Base-by-base conservation (phyloP, 129 eudicot genomes). In the Solidago caesia region DNA sequence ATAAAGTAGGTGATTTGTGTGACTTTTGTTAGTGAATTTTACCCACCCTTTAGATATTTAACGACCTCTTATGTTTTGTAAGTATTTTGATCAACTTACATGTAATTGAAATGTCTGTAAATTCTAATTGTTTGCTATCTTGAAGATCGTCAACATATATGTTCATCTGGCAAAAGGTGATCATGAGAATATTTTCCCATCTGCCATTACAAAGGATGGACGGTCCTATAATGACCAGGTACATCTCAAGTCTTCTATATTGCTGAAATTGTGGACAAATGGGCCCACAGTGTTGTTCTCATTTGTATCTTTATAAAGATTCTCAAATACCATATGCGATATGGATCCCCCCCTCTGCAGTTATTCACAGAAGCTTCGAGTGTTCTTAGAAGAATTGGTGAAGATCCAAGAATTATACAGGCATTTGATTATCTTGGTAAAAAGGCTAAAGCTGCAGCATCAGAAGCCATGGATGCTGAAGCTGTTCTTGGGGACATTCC, bases 191-290 rank as follows among this genome's bases (percentile, higher is more conserved):
- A 84, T 90, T 66, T 94, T 94, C 57, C 93, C 98, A 43, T 81
- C 89, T 73, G 96, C 98, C 67, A 90, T 94, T 75, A 88, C 87
- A 62, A 94, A 74, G 83, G 98, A 94, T 82, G 98, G 98, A 43
- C 91, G 98, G 70, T 94, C 98, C 55, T 94, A 90, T 74, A 94
- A 88, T 44, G 98, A 94, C 60, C 96, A 90, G 97, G 98, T 94
- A 76, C 79, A 87, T 80, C 76, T 8, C 49, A 13, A 58, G 12
- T 5, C 44, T 8, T 71, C 14, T 9, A 15, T 13, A 13, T 66
- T 9, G 4, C 41, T 15, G 9, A 44, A 29, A 42, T 70, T 15
- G 5, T 64, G 53, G 41, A 53, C 27, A 47, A 21, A 15, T 9
- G 47, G 67, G 46, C 16, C 47, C n/a, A 33, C 21, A 33, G 15